phyloP scores from a whole-genome alignment of 768 basidiomycete genomes.

The Tylopilus subfusipes region DNA sequence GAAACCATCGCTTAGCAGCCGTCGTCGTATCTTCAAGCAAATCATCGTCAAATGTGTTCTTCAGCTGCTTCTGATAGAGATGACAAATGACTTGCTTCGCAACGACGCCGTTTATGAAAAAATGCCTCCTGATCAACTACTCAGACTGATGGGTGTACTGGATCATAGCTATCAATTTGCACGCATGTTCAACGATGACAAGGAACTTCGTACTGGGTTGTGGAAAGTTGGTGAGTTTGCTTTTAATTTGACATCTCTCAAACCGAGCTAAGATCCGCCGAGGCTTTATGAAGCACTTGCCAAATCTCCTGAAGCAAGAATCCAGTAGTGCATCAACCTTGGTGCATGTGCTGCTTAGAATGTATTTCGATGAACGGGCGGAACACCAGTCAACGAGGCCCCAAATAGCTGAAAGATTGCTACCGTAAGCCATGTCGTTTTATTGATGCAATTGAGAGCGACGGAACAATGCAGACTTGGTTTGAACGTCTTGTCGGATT shows the following conservation, averaged over 20 bases:
- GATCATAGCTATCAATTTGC: conserved; percentile 99
- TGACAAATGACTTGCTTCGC: conserved; percentile 90
- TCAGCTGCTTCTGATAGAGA: conserved; percentile 94
- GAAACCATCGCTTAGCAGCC: conserved; percentile 59
- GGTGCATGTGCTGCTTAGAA: conserved; percentile 84
- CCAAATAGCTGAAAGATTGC: conserved; percentile 69
- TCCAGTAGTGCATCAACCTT: conserved; percentile 95
- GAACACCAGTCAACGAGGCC: conserved; percentile 83
- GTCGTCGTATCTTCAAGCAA: conserved; percentile 90
- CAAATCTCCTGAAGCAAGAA: conserved; percentile 96
- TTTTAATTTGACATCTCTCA: not conserved
- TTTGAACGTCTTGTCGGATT: conserved; percentile 85
- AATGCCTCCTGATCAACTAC: conserved; percentile 90
- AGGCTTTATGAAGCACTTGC: conserved; percentile 99
- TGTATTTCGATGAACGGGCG: conserved; percentile 90
- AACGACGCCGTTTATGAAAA: conserved; percentile 89
- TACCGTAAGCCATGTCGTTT: conserved; percentile 49
- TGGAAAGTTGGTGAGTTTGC: conserved; percentile 96
- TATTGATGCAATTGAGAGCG: not conserved
- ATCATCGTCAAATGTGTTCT: conserved; percentile 99
- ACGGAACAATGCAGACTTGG: conserved; percentile 57
- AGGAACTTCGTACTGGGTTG: conserved; percentile 90
- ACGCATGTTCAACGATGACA: conserved; percentile 95
- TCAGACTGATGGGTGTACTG: conserved; percentile 91
- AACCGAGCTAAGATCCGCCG: conserved; percentile 2